Evolutionary conservation across 306 rosid genomes (phyloP).

Genomic region (Canavalia gladiata): DNA sequence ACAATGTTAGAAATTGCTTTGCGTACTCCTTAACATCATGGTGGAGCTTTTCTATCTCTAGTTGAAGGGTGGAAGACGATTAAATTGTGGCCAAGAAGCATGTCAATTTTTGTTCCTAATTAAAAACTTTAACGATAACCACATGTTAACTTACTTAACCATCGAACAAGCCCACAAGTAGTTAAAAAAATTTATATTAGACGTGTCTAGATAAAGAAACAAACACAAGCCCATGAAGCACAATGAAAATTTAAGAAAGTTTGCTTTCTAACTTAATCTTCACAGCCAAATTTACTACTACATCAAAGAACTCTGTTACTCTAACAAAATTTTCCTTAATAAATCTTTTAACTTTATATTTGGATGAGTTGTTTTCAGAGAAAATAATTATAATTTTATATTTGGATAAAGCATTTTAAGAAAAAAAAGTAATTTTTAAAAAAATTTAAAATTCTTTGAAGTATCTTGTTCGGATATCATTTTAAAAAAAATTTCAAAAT

Average conservation of each 20-base stretch:
- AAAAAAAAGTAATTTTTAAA: too few relatives aligned
- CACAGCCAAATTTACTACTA: constrained; percentile 73
- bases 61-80: constrained; percentile 65
- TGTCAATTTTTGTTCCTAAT: constrained; percentile 88
- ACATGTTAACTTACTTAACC: constrained; percentile 37
- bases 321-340: constrained; percentile 87
- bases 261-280: constrained; percentile 76
- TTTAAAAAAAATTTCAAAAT: too few relatives aligned
- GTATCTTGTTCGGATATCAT: too few relatives aligned
- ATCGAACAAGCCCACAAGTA: constrained; percentile 28
- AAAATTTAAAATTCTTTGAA: too few relatives aligned
- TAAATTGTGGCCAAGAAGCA: constrained; percentile 73
- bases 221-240: constrained; percentile 12
- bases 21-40: constrained; percentile 82
- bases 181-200: not conserved
- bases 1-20: constrained; percentile 88
- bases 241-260: constrained; percentile 51
- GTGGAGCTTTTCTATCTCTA: constrained; percentile 77
- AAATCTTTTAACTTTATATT: constrained; percentile 61
- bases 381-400: too few relatives aligned
- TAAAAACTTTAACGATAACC: constrained; percentile 22
- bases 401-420: too few relatives aligned
- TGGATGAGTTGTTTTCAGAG: too few relatives aligned
- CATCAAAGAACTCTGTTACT: constrained; percentile 83
- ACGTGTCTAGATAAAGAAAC: constrained; percentile 21